Base-by-base conservation (phyloP, 495 filamentous ascomycete genomes). In the Penicillium coffeae region DNA sequence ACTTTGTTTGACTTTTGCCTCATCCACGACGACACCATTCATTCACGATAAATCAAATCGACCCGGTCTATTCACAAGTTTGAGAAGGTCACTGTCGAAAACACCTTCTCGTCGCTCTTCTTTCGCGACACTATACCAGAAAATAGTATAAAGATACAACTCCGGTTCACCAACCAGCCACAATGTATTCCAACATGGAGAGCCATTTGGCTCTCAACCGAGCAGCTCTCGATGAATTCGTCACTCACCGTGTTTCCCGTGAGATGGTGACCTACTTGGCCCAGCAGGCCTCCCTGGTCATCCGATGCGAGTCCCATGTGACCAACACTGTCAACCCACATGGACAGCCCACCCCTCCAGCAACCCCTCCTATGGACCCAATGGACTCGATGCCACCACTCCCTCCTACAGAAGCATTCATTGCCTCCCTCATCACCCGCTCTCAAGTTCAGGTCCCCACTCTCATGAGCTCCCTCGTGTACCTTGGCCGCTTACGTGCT, bases 391-490 rank as follows among this genome's bases (percentile, higher is more conserved):
- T 72, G 48, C 72, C 81, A 2, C 49, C 67, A 3, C 71, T 96
- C 3, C 93, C 93, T 4, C 83, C 88, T 1, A 71, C 97, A 19
- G 88, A 95, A 66, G 76, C 76, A 35, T 98, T 98, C 75, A 97
- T 98, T 74, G 84, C 82, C 35, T 89, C 88, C 19, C 74, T 97
- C 20, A 90, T 97, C 51, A 79, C 87, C 55, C 84, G 88, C 38
- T 97, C 94, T 44, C 94, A 96, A 65, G 93, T 98, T 14, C 92
- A 96, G 72, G 90, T 96, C 38, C 89, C 91, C 1, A 98, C 93
- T 14, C 81, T 98, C 51, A 97, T 97, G 94, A 89, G 88, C 45
- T 88, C 90, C 5, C 78, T 97, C 3, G 90, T 98, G 61, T 98
- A 96, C 74, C 85, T 98, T 38, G 80, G 77, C 56, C 82, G 93